A percentile compares a stretch with the other conserved stretches of the same genome.
Conservation (phyloP, 192 early-diverging fungal genomes). For the Dissophora ornata region DNA sequence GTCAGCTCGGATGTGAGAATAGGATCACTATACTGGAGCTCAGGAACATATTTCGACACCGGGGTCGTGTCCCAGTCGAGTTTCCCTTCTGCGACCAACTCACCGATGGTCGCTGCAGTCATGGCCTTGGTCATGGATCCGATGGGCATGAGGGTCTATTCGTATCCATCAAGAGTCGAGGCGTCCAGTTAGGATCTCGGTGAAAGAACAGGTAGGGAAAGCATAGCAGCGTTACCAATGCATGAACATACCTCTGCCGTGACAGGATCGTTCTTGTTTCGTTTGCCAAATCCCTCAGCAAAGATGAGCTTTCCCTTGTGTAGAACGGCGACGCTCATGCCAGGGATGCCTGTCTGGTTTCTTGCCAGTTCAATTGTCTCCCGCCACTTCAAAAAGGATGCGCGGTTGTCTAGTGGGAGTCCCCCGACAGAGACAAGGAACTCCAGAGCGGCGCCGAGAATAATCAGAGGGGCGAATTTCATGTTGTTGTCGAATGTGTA, state of each 20-base stretch:
- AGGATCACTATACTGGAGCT: slow-evolving; percentile 11
- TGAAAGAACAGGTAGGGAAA: neutral
- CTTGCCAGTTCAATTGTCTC: slow-evolving; percentile 14
- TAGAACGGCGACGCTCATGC: slow-evolving; percentile 19
- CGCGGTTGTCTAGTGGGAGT: neutral
- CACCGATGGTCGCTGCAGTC: slow-evolving; percentile 16
- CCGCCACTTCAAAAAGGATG: slow-evolving; percentile 1
- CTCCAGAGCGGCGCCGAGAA: neutral
- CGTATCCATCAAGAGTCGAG: neutral
- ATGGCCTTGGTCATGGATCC: slow-evolving; percentile 32
- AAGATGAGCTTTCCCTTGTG: slow-evolving; percentile 28
- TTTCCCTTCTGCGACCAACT: slow-evolving; percentile 36
- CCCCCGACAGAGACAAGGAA: slow-evolving; percentile 3
- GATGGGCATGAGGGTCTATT: slow-evolving; percentile 29
- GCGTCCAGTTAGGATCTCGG: neutral
- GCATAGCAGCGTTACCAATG: neutral
- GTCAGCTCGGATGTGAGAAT: slow-evolving; percentile 22
- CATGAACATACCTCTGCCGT: slow-evolving; percentile 17
- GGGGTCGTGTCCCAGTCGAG: slow-evolving; percentile 36
- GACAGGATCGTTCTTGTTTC: slow-evolving; percentile 20
- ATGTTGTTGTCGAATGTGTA: slow-evolving; percentile 1
- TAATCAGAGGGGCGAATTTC: slow-evolving; percentile 3
- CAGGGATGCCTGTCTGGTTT: slow-evolving; percentile 3
- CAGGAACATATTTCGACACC: slow-evolving; percentile 24
- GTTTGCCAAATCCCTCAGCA: too few species aligned